These are phyloP conservation scores for Inonotus hispidus DNA, from an alignment of 1,284 basidiomycete genomes.

Conservation along the genomic window DNA sequence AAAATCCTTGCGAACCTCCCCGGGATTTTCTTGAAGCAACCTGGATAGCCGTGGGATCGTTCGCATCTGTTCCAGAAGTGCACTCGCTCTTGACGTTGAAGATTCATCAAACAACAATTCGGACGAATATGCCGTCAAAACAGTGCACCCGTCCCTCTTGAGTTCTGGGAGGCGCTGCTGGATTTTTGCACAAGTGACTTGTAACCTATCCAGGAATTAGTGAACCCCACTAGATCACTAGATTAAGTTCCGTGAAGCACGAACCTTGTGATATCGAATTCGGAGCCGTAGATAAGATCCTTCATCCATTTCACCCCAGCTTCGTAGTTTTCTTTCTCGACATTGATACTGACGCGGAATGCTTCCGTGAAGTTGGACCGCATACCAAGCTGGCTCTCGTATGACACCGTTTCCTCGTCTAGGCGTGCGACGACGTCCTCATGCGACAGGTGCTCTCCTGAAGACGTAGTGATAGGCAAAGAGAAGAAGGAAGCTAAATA, in stretches of 20 bases:
- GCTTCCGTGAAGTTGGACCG: constrained; percentile 70
- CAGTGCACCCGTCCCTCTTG: constrained; percentile 85
- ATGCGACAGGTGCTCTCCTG: constrained; percentile 70
- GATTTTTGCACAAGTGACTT: constrained; percentile 84
- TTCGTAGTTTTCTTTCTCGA: constrained; percentile 78
- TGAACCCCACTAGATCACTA: neutral
- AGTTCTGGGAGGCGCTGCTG: constrained; percentile 90
- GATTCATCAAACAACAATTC: constrained; percentile 65
- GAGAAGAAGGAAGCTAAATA: constrained; percentile 89
- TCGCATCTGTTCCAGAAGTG: constrained; percentile 72
- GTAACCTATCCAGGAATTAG: constrained; percentile 48
- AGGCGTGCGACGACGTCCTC: constrained; percentile 91
- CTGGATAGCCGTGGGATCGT: constrained; percentile 76
- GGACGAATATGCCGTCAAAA: constrained; percentile 71
- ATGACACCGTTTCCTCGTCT: constrained; percentile 88
- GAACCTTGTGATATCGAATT: constrained; percentile 83
- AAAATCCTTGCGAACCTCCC: constrained; percentile 66
- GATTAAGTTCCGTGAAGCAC: constrained; percentile 19
- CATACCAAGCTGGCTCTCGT: constrained; percentile 74
- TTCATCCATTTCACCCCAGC: constrained; percentile 83
- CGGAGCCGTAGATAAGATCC: constrained; percentile 80
- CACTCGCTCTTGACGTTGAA: constrained; percentile 71
- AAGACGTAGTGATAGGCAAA: constrained; percentile 70
- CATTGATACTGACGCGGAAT: constrained; percentile 77
- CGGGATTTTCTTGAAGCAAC: constrained; percentile 71